Percentiles rank a stretch among this genome's conserved stretches.
Evolutionary conservation across 345 rosid species (phyloP).

Genomic region (Jatropha curcas): DNA sequence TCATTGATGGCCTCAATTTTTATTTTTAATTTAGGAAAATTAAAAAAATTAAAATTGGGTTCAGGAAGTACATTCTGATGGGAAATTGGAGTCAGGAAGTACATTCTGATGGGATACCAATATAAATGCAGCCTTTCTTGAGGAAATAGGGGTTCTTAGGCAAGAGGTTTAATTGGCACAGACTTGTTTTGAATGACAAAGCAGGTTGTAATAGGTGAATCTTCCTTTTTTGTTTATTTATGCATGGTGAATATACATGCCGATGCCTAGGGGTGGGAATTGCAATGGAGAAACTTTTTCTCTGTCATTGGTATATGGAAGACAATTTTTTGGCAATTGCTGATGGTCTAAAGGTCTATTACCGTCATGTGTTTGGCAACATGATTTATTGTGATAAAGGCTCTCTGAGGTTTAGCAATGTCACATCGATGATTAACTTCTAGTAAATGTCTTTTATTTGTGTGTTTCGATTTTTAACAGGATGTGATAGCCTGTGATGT

Average conservation of each 20-base stretch:
- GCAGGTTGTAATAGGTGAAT: neutral
- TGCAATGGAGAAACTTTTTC: neutral
- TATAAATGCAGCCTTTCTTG: neutral
- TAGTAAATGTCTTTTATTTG: neutral
- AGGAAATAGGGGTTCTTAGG: neutral
- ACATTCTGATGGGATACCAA: neutral
- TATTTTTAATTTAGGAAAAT: neutral
- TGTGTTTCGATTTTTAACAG: slow-evolving; percentile 33
- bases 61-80: neutral
- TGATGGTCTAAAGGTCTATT: neutral
- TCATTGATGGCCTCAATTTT: neutral
- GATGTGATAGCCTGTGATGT: slow-evolving; percentile 98
- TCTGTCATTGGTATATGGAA: too few species aligned
- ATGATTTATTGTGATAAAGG: neutral
- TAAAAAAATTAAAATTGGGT: neutral
- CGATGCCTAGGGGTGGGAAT: neutral
- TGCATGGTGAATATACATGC: too few species aligned
- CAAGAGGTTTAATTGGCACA: neutral
- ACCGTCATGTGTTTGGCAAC: neutral
- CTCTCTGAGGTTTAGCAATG: neutral
- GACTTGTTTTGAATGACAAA: neutral
- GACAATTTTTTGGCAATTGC: too few species aligned
- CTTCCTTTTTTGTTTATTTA: neutral
- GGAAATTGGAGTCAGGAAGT: neutral
- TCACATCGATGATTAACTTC: neutral